phyloP scores from a whole-genome alignment of 1,139 yeast species.

The Eremothecium gossypii region DNA sequence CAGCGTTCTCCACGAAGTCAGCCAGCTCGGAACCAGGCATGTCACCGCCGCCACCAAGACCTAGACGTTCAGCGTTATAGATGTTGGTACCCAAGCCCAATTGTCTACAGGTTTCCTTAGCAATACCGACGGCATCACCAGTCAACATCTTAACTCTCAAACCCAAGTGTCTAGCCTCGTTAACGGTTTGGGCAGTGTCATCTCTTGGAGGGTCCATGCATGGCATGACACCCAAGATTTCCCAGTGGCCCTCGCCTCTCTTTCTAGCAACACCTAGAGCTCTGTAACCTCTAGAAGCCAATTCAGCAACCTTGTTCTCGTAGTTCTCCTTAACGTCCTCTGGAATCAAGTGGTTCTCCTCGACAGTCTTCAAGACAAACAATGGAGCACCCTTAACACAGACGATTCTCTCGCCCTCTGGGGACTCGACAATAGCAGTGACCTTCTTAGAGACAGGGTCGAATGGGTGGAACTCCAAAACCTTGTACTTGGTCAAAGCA shows the following conservation, averaged over 20 bases:
- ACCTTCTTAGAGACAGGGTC: constrained; percentile 97
- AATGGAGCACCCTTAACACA: constrained; percentile 99
- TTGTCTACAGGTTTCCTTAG: constrained; percentile 98
- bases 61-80: constrained; percentile 94
- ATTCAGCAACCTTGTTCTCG: constrained; percentile 95
- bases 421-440: constrained; percentile 88
- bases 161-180: constrained; percentile 90
- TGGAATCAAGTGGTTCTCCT: constrained; percentile 93
- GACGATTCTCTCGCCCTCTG: constrained; percentile 91
- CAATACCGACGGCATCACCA: constrained; percentile 99
- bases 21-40: constrained; percentile 95
- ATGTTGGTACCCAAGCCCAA: constrained; percentile 94
- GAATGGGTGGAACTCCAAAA: constrained; percentile 91
- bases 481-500: constrained; percentile 92
- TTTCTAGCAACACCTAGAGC: constrained; percentile 98
- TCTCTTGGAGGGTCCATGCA: constrained; percentile 99
- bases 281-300: constrained; percentile 97
- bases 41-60: constrained; percentile 94
- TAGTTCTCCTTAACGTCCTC: constrained; percentile 92
- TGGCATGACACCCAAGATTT: constrained; percentile 95
- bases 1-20: constrained; percentile 92
- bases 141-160: constrained; percentile 95
- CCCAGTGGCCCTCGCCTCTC: constrained; percentile 99
- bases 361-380: constrained; percentile 89
- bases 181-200: constrained; percentile 92